A percentile compares a stretch with the other conserved stretches of the same genome.
phyloP scores from a whole-genome alignment of 1,284 basidiomycete genomes.

The Rhodotorula glutinis region DNA sequence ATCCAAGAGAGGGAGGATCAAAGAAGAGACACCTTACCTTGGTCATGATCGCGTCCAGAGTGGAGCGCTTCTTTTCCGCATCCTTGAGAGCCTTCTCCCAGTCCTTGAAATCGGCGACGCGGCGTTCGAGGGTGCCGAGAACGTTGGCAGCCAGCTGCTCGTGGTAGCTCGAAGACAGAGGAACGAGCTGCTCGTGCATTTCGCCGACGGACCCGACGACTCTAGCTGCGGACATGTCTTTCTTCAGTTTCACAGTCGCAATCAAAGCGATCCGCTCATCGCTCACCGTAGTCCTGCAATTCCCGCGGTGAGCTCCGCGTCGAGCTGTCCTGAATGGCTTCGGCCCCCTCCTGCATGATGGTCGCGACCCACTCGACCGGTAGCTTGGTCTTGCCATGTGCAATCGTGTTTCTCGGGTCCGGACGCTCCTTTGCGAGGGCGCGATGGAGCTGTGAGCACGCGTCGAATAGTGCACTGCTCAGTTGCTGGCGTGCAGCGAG shows the following conservation, averaged over 20 bases:
- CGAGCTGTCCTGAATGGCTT: neutral
- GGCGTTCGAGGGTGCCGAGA: conserved; percentile 8
- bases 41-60: conserved; percentile 10
- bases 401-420: neutral
- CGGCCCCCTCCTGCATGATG: neutral
- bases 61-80: conserved; percentile 21
- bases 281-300: neutral
- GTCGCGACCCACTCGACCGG: conserved; percentile 8
- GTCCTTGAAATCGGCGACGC: conserved; percentile 5
- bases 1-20: neutral
- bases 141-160: neutral
- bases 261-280: too few species aligned
- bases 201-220: conserved; percentile 10
- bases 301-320: neutral
- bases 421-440: conserved; percentile 8
- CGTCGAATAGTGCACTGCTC: neutral
- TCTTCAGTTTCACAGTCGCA: too few species aligned
- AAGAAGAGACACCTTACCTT: conserved; percentile 9
- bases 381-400: neutral
- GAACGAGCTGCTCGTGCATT: conserved; percentile 1
- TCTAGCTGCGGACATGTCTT: neutral
- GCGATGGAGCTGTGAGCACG: conserved; percentile 7
- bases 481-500: conserved; percentile 5
- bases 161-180: neutral
- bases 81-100: conserved; percentile 17